Base-by-base conservation (phyloP, 2,329 filamentous ascomycete genomes). In the Sordariomycetes sp. region DNA sequence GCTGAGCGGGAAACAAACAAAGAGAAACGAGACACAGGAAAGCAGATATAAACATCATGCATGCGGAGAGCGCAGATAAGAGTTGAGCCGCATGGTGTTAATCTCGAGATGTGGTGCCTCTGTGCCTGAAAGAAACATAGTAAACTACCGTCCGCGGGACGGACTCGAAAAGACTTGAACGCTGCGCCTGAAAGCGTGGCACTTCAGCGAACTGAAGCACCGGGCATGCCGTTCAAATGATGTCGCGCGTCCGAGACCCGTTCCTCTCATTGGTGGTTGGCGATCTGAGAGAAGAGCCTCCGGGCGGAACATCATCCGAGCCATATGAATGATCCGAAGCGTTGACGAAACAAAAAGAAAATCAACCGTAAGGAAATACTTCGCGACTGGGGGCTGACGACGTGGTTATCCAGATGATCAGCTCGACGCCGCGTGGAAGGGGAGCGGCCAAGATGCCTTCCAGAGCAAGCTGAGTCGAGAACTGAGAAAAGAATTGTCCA, bases 171-270 rank as follows among this genome's bases (percentile, higher is more conserved):
- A 4, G 28, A 32, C 28, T 32, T 32, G 28, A 32, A 32, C 28
- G 22, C 8, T n/a, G n/a, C 20, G 45, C 20, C 45, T 20, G 4
- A 5, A 22, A 20, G 45, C 45, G 45, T 50, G 51, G 51, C 25
- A 52, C 51, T 32, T 32, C 51, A 52, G 51, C 51, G 25, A 15
- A 17, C 51, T 24, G 53, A 56, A 52, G 32, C 22, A 56, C 55
- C 32, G 55, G 55, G 48, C 55, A 52, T 56, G 55, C 55, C 55
- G 55, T 56, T 56, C 55, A 34, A 42, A 39, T 28, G 55, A 52
- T 28, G 25, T 22, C 45, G 20, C 20, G n/a, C 12, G 22, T 8
- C 45, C 45, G 45, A 22, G 24, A 20, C 20, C n/a, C 45, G 22
- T 12, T 22, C n/a, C 24, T 6, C 45, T 50, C 45, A 22, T 50